phyloP scores from a whole-genome alignment of 768 basidiomycete species.

The Fibroporia radiculosa region DNA sequence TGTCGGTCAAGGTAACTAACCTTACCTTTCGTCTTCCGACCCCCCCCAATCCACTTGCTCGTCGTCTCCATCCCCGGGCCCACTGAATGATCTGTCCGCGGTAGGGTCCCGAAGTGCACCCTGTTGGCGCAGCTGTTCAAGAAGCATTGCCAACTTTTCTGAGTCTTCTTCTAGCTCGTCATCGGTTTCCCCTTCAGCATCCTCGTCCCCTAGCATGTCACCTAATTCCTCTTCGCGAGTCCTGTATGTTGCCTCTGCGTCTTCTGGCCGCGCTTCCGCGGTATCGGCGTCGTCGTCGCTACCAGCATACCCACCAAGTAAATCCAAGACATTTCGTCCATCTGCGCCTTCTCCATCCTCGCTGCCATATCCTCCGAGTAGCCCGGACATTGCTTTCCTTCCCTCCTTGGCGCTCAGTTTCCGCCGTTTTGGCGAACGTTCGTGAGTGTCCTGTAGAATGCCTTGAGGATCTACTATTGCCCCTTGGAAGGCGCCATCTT shows the following conservation, averaged over 20 bases:
- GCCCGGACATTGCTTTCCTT: constrained; percentile 45
- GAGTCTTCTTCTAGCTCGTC: constrained; percentile 26
- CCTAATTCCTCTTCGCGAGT: constrained; percentile 15
- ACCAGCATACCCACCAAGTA: constrained; percentile 40
- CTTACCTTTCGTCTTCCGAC: constrained; percentile 18
- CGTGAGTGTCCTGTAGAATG: constrained; percentile 27
- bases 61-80: constrained; percentile 26
- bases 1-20: background rate
- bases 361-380: constrained; percentile 58
- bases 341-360: constrained; percentile 30
- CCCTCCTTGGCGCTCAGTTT: constrained; percentile 46
- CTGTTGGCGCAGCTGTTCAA: constrained; percentile 35
- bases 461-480: constrained; percentile 51
- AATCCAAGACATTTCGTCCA: constrained; percentile 28
- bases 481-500: constrained; percentile 51
- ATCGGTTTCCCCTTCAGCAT: constrained; percentile 22
- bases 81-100: constrained; percentile 7
- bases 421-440: constrained; percentile 43
- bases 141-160: constrained; percentile 33
- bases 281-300: constrained; percentile 31
- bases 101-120: constrained; percentile 20
- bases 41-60: constrained; percentile 47
- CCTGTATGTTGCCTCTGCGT: constrained; percentile 2
- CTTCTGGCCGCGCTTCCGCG: background rate
- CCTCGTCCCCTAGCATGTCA: constrained; percentile 29